Base-by-base conservation (phyloP, 441 rosid genomes). In the Pelargonium myrrhifolium region DNA sequence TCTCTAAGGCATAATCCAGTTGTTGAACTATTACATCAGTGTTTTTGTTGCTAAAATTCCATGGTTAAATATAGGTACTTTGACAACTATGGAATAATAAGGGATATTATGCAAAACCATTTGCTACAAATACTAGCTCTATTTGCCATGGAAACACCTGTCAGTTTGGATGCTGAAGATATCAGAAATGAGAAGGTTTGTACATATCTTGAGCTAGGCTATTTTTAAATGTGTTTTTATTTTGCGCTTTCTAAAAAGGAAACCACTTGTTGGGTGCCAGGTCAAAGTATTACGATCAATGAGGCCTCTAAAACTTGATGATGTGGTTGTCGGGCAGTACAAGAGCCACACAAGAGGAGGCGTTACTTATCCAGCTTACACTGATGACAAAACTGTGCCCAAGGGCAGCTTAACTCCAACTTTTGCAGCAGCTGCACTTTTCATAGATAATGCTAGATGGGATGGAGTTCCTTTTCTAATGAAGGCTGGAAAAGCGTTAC, bases 91-190 rank as follows among this genome's bases (percentile, higher is more conserved):
- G 97, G 98, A 47, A 93, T 93, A 73, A 91, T 93, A 71, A 68
- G 97, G 64, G 99, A 93, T 71, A 88, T 93, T 78, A 89, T 89
- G 96, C 99, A 93, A 71, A 91, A 90, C 66, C 99, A 93, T 84
- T 89, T 93, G 62, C 75, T 93, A 74, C 99, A 93, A 86, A 91
- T 93, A 71, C 74, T 93, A 49, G 86, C 96, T 24, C 81, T 93
- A 18, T 93, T 93, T 42, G 97, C 98, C n/a, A 93, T 90, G 98
- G 98, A 90, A 81, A 84, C 97, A 3, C 98, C 96, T 10, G 96
- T 93, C 69, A 93, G 97, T 84, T 87, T 93, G 73, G 96, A 87
- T 62, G 98, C 92, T 20, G 98, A 93, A 81, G 97, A 93, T 78
- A 77, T 87, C 66, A 79, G 98, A 77, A 93, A 89, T 70, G 98